phyloP scores from a whole-genome alignment of 2,329 filamentous ascomycete species.

The Aureobasidium vineae region DNA sequence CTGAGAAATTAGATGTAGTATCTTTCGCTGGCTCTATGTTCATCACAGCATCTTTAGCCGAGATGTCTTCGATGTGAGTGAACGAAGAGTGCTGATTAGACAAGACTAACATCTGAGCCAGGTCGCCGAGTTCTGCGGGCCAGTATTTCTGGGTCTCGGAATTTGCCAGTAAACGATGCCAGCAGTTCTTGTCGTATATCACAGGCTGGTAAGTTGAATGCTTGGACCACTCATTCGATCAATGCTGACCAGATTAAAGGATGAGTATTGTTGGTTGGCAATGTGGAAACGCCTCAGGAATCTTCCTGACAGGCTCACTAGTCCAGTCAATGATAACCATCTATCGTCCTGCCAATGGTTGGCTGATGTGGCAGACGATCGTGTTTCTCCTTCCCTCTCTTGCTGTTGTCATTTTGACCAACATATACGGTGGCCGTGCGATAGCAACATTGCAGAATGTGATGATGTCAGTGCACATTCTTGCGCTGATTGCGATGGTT shows the following conservation, averaged over 20 bases:
- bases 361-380: background rate
- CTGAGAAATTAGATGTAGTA: slow-evolving; percentile 26
- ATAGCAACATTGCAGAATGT: slow-evolving; percentile 37
- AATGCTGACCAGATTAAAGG: background rate
- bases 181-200: slow-evolving; percentile 28
- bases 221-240: too few species aligned
- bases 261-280: slow-evolving; percentile 31
- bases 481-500: slow-evolving; percentile 40
- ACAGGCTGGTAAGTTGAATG: slow-evolving; percentile 1
- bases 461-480: slow-evolving; percentile 41
- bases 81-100: too few species aligned
- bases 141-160: slow-evolving; percentile 15
- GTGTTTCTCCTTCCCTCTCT: slow-evolving; percentile 3
- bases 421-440: slow-evolving; percentile 7
- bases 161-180: background rate
- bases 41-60: slow-evolving; percentile 33
- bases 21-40: slow-evolving; percentile 31
- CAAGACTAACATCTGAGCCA: background rate
- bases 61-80: slow-evolving; percentile 31
- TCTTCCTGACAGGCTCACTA: slow-evolving; percentile 30
- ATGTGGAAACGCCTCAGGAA: slow-evolving; percentile 30
- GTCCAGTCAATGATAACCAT: slow-evolving; percentile 30
- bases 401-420: background rate
- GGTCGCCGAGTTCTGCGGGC: background rate
- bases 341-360: background rate